Conservation (phyloP, 2,329 filamentous ascomycete species). For the Penicillium sp. region DNA sequence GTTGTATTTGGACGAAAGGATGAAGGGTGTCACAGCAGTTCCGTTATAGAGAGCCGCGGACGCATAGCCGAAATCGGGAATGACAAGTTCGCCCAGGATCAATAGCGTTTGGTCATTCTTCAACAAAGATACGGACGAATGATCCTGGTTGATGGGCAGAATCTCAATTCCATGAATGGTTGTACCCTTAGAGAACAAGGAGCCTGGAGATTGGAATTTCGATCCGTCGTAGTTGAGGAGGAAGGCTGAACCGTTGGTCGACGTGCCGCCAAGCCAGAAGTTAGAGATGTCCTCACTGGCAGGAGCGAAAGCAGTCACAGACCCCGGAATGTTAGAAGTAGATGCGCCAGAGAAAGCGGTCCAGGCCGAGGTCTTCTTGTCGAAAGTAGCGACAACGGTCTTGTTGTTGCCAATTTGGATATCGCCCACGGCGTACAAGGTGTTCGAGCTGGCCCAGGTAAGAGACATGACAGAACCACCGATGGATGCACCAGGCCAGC, state of each 20-base stretch:
- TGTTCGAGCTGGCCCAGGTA: constrained; percentile 72
- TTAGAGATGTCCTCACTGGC: constrained; percentile 71
- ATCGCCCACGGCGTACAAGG: constrained; percentile 76
- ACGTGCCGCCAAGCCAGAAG: constrained; percentile 80
- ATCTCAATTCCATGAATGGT: constrained; percentile 79
- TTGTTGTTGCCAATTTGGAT: constrained; percentile 67
- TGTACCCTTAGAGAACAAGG: constrained; percentile 65
- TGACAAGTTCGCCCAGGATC: constrained; percentile 77
- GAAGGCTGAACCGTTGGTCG: constrained; percentile 68
- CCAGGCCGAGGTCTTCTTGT: constrained; percentile 69
- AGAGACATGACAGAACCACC: constrained; percentile 70
- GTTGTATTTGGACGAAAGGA: constrained; percentile 70
- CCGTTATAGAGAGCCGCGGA: constrained; percentile 90
- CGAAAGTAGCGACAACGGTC: constrained; percentile 71
- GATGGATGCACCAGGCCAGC: constrained; percentile 71
- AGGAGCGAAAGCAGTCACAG: constrained; percentile 72
- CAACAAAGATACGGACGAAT: constrained; percentile 66
- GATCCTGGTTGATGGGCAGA: constrained; percentile 68
- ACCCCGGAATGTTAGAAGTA: constrained; percentile 65
- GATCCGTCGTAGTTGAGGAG: constrained; percentile 79
- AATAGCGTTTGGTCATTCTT: constrained; percentile 71
- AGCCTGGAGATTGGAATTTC: constrained; percentile 67
- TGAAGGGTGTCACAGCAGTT: constrained; percentile 73
- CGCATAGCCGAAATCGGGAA: constrained; percentile 75
- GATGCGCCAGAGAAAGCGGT: constrained; percentile 56